Evolutionary conservation across 164 flowering plant species (phyloP).

Genomic region (Pachysandra terminalis): DNA sequence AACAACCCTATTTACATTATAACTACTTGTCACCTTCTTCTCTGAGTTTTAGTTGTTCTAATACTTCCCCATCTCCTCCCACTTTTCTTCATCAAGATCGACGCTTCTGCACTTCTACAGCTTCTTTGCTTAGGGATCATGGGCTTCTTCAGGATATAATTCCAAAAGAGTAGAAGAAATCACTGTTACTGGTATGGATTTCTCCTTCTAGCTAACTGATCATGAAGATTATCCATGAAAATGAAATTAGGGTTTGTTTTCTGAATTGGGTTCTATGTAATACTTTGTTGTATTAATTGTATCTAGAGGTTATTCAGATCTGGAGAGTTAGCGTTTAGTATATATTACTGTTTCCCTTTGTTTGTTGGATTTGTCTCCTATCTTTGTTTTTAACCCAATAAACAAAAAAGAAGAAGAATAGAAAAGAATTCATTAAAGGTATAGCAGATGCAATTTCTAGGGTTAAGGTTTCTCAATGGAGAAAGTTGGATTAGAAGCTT

Average conservation of each 20-base stretch:
- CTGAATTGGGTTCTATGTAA: slow-evolving; percentile 10
- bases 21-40: slow-evolving; percentile 28
- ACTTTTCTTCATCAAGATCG: slow-evolving; percentile 26
- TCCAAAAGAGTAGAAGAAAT: slow-evolving; percentile 26
- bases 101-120: slow-evolving; percentile 18
- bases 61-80: background rate
- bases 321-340: slow-evolving; percentile 7
- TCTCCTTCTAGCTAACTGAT: slow-evolving; percentile 18
- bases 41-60: slow-evolving; percentile 12
- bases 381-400: slow-evolving; percentile 3
- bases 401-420: slow-evolving; percentile 6
- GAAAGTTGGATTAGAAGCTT: slow-evolving; percentile 11
- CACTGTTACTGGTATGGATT: slow-evolving; percentile 19
- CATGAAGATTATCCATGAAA: slow-evolving; percentile 7
- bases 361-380: background rate
- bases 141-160: slow-evolving; percentile 80
- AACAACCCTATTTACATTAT: slow-evolving; percentile 25
- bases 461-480: slow-evolving; percentile 16
- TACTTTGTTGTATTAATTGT: slow-evolving; percentile 4
- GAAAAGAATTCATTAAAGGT: background rate
- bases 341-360: background rate
- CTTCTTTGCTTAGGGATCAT: slow-evolving; percentile 45
- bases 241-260: background rate
- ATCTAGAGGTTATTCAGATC: slow-evolving; percentile 7
- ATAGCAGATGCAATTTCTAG: slow-evolving; percentile 10